A percentile compares a stretch with the other conserved stretches of the same genome.
These are phyloP conservation scores for Acanthamoeba lenticulata DNA, from an alignment of 208 protist species.

Conservation along the genomic window DNA sequence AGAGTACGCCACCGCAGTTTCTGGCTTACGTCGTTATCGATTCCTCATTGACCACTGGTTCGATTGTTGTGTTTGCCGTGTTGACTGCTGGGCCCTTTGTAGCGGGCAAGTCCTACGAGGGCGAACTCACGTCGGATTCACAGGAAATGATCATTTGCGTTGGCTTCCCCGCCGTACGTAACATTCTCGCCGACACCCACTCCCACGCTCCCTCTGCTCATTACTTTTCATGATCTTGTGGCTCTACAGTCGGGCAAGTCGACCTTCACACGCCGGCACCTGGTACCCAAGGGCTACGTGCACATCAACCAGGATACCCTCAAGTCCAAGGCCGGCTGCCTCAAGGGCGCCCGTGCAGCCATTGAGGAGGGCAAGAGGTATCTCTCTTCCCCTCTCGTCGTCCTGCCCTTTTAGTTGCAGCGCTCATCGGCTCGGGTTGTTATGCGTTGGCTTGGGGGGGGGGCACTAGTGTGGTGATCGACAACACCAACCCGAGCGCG, in stretches of 20 bases:
- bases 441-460: background rate
- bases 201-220: background rate
- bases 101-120: background rate
- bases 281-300: slow-evolving; percentile 62
- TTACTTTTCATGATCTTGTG: background rate
- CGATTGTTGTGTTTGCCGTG: too few relatives aligned
- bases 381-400: background rate
- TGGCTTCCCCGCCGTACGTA: slow-evolving; percentile 56
- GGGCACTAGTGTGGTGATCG: slow-evolving; percentile 55
- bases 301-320: slow-evolving; percentile 69
- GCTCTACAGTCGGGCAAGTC: slow-evolving; percentile 51
- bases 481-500: slow-evolving; percentile 62
- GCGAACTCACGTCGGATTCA: slow-evolving; percentile 23
- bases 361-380: slow-evolving; percentile 60
- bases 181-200: background rate
- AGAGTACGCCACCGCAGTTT: background rate
- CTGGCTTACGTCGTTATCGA: background rate
- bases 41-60: background rate
- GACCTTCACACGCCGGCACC: slow-evolving; percentile 42
- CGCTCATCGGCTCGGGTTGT: background rate
- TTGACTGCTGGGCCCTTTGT: too few relatives aligned
- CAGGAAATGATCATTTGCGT: slow-evolving; percentile 68
- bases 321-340: slow-evolving; percentile 42
- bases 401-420: background rate
- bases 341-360: slow-evolving; percentile 31